Evolutionary conservation across 2,329 filamentous ascomycete genomes (phyloP), one percentile per base, ranked within the genome.

Genomic region (Cladobotryum mycophilum): DNA sequence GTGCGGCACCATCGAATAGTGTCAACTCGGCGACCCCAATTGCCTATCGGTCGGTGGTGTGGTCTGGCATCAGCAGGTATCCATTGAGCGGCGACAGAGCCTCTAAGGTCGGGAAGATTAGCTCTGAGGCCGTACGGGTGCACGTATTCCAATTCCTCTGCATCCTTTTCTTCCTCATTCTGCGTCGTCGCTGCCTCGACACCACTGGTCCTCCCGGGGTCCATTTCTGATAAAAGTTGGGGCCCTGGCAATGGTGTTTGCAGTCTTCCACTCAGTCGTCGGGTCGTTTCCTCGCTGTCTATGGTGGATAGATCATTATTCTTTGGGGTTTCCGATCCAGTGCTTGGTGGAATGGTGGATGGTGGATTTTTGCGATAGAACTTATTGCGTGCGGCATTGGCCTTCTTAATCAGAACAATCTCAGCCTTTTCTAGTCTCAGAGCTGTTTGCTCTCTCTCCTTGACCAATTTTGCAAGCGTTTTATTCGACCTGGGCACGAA

Each of bases 1-100:
- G 77, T 74, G 47, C 93, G 86, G 56, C 84, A 87, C 86, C 88
- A 96, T 55, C 92, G 83, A 67, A 99, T 96, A 0, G 90, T 93
- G 70, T 99, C 93, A 14, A 96, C 91, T 67, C 95, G 93, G 64
- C 89, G 85, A 58, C 90, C 88, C 57, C 91, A 79, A 43, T 88
- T 75, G 14, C 79, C 80, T 18, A 93, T 67, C 5, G 78, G 71
- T 1, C 75, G 64, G 64, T 96, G 90, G 1, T 85, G 84, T 1
- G 90, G 90, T 41, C 90, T 81, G 59, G 89, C 78, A 67, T 88
- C 85, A 9, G 75, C 72, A 14, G 82, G 76, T 37, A 96, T 73
- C 84, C 87, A 95, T 56, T 84, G 85, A 13, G 84, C 81, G 12
- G 88, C 87, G 36, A 89, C 72, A 51, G 71, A 73, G 25, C 71